Percentiles rank a stretch among this genome's conserved stretches.
Evolutionary conservation across 2,329 filamentous ascomycete genomes (phyloP).

Genomic region (Chaetoscypha palmicola): DNA sequence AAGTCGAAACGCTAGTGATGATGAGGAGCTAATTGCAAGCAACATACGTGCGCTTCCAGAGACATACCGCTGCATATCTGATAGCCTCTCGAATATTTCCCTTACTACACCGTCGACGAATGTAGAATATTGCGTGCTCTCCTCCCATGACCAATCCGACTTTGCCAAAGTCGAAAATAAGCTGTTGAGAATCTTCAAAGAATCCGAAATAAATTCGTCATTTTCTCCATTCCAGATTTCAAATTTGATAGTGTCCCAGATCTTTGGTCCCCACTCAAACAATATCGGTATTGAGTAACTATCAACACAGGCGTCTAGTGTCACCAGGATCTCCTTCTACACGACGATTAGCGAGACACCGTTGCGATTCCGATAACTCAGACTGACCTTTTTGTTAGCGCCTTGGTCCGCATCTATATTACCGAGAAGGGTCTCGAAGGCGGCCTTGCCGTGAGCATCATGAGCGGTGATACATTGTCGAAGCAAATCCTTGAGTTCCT

Average conservation of each 20-base stretch:
- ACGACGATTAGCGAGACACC: slow-evolving; percentile 13
- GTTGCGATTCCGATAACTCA: neutral
- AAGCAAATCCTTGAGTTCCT: slow-evolving; percentile 20
- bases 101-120: slow-evolving; percentile 10
- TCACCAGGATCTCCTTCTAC: slow-evolving; percentile 25
- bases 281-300: slow-evolving; percentile 18
- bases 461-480: slow-evolving; percentile 25
- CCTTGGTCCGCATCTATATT: slow-evolving; percentile 25
- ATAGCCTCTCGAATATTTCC: slow-evolving; percentile 11
- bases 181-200: slow-evolving; percentile 21
- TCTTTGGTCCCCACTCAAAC: slow-evolving; percentile 16
- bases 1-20: slow-evolving; percentile 18
- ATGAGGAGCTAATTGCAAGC: slow-evolving; percentile 16
- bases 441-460: slow-evolving; percentile 20
- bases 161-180: slow-evolving; percentile 12
- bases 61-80: slow-evolving; percentile 7
- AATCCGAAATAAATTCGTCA: slow-evolving; percentile 25
- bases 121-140: slow-evolving; percentile 7
- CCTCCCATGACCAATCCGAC: slow-evolving; percentile 4
- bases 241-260: slow-evolving; percentile 31
- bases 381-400: slow-evolving; percentile 27
- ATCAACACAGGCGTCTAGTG: slow-evolving; percentile 17
- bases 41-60: slow-evolving; percentile 17
- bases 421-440: slow-evolving; percentile 21
- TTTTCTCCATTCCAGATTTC: slow-evolving; percentile 30